Conservation (phyloP, 371 early-diverging fungal species). For the Mortierella sp. region DNA sequence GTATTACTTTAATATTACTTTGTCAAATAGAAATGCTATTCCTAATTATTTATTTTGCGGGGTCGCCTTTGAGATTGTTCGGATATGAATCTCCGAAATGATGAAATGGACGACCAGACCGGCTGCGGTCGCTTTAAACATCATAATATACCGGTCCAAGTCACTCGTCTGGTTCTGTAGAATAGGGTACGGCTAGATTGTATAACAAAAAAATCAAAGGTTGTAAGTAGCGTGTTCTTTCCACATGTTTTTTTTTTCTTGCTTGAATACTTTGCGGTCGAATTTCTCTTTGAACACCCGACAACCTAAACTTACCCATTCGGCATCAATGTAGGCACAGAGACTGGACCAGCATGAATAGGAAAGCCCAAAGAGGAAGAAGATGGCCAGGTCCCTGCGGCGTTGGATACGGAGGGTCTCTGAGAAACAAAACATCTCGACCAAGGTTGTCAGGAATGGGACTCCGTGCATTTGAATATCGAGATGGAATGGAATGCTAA, state of each 20-base stretch:
- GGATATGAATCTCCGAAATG: slow-evolving; percentile 28
- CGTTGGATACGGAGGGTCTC: slow-evolving; percentile 20
- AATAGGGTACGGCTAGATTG: slow-evolving; percentile 45
- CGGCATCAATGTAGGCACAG: slow-evolving; percentile 44
- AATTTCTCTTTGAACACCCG: no score
- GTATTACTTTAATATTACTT: not conserved
- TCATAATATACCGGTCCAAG: slow-evolving; percentile 21
- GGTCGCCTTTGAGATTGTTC: slow-evolving; percentile 8
- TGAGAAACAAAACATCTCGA: slow-evolving; percentile 43
- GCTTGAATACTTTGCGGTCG: no score
- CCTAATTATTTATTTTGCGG: not conserved
- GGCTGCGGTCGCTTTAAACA: not conserved
- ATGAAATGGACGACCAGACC: slow-evolving; percentile 15
- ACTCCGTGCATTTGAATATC: slow-evolving; percentile 51
- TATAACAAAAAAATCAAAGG: not conserved
- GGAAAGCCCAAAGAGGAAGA: not conserved
- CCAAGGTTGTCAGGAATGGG: slow-evolving; percentile 22
- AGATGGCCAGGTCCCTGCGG: slow-evolving; percentile 4
- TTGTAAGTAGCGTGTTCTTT: not conserved
- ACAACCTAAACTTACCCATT: slow-evolving; percentile 21
- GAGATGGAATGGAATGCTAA: slow-evolving; percentile 38
- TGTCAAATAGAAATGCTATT: not conserved
- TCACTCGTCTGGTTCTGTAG: slow-evolving; percentile 23
- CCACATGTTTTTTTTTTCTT: no score
- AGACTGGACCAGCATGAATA: slow-evolving; percentile 41